Evolutionary conservation across 2,329 filamentous ascomycete species (phyloP).

Genomic region (Catunica adiposa): DNA sequence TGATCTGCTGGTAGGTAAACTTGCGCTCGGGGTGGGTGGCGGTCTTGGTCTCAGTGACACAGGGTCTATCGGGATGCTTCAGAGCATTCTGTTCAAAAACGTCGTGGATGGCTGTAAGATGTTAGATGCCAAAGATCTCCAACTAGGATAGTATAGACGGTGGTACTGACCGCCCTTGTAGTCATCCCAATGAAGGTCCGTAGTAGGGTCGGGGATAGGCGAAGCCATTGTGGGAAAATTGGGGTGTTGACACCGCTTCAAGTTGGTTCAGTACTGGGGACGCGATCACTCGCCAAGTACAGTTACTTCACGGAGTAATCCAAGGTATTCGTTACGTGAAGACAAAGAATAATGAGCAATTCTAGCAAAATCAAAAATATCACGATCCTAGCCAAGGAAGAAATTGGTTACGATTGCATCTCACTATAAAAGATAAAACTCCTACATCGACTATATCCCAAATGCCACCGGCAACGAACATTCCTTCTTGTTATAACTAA

Average conservation of each 20-base stretch:
- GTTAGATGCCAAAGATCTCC: background rate
- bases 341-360: background rate
- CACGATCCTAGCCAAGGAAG: background rate
- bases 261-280: background rate
- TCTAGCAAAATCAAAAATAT: too few relatives aligned
- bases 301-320: background rate
- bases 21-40: slow-evolving; percentile 34
- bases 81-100: slow-evolving; percentile 51
- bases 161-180: slow-evolving; percentile 31
- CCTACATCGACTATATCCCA: background rate
- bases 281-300: background rate
- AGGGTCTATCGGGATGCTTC: slow-evolving; percentile 43
- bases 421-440: background rate
- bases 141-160: background rate
- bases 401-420: background rate
- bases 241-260: background rate
- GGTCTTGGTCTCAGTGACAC: slow-evolving; percentile 33
- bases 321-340: background rate
- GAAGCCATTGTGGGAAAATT: slow-evolving; percentile 10
- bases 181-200: slow-evolving; percentile 49
- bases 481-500: slow-evolving; percentile 9
- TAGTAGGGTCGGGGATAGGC: slow-evolving; percentile 44
- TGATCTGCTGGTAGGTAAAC: slow-evolving; percentile 76
- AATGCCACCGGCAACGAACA: background rate
- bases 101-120: slow-evolving; percentile 43